Percentiles rank a stretch among this genome's conserved stretches.
Conservation (phyloP, 2,329 filamentous ascomycete genomes). For the Fusarium haematococcum region DNA sequence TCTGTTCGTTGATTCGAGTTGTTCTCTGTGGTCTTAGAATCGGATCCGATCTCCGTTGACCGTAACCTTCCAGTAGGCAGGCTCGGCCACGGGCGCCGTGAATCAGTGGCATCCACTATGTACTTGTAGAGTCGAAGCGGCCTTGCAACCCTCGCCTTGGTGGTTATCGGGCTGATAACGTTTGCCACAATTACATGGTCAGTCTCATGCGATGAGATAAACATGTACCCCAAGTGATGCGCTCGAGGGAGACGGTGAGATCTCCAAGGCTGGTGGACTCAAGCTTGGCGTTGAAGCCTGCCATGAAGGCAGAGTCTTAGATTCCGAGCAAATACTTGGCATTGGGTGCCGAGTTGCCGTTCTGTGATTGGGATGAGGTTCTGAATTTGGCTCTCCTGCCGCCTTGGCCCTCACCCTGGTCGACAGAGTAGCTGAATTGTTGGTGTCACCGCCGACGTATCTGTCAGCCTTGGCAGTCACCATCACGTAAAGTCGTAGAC, state of each 20-base stretch:
- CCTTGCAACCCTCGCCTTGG: neutral
- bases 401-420: neutral
- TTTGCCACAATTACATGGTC: neutral
- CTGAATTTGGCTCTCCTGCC: neutral
- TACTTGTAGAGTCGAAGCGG: neutral
- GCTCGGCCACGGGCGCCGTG: neutral
- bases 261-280: neutral
- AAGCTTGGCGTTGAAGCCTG: neutral
- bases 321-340: neutral
- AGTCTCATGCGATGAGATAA: neutral
- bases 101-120: neutral
- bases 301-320: neutral
- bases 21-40: neutral
- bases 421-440: neutral
- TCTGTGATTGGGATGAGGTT: neutral
- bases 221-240: neutral
- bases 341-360: neutral
- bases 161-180: neutral
- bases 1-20: neutral
- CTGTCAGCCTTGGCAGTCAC: neutral
- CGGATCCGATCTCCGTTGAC: neutral
- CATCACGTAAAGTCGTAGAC: slow-evolving; percentile 86
- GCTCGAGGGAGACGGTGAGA: neutral
- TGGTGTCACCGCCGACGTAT: neutral
- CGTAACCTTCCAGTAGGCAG: neutral